Percentiles rank a stretch among this genome's conserved stretches.
Evolutionary conservation across 1,139 yeast genomes (phyloP).

Genomic region (Barnettozyma hawaiiensis): DNA sequence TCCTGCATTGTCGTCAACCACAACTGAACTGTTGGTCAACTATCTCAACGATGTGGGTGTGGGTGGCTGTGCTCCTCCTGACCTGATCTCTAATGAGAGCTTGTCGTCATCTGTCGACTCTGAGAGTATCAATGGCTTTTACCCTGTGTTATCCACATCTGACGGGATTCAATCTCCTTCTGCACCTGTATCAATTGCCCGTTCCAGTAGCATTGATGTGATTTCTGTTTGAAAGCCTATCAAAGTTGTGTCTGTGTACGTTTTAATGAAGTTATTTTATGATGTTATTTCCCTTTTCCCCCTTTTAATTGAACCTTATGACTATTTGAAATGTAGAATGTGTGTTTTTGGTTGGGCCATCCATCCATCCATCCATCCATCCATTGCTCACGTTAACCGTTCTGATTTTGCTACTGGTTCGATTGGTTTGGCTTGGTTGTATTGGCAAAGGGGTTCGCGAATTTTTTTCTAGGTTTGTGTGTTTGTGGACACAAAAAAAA

Average conservation of each 20-base stretch:
- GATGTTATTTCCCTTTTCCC: neutral
- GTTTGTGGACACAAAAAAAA: neutral
- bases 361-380: too few relatives aligned
- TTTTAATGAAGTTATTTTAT: neutral
- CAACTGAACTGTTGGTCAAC: constrained; percentile 4
- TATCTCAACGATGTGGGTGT: constrained; percentile 13
- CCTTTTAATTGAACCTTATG: neutral
- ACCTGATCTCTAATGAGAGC: constrained; percentile 17
- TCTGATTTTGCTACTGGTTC: too few relatives aligned
- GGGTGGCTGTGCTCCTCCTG: too few relatives aligned
- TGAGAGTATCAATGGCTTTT: constrained; percentile 4
- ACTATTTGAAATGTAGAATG: neutral
- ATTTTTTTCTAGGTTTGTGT: neutral
- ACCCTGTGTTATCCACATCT: constrained; percentile 7
- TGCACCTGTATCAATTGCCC: constrained; percentile 2
- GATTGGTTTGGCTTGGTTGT: too few relatives aligned
- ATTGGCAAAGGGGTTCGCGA: too few relatives aligned
- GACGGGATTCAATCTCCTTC: constrained; percentile 7
- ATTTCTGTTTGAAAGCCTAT: neutral
- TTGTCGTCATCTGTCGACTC: constrained; percentile 6
- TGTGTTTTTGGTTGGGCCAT: too few relatives aligned
- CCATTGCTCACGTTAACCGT: too few relatives aligned
- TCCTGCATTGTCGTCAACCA: constrained; percentile 6
- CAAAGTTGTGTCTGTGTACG: neutral
- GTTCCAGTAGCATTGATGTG: neutral